Percentiles rank a stretch among this genome's conserved stretches.
Evolutionary conservation across 2,329 filamentous ascomycete genomes (phyloP).

Genomic region (Aspergillus floridensis): DNA sequence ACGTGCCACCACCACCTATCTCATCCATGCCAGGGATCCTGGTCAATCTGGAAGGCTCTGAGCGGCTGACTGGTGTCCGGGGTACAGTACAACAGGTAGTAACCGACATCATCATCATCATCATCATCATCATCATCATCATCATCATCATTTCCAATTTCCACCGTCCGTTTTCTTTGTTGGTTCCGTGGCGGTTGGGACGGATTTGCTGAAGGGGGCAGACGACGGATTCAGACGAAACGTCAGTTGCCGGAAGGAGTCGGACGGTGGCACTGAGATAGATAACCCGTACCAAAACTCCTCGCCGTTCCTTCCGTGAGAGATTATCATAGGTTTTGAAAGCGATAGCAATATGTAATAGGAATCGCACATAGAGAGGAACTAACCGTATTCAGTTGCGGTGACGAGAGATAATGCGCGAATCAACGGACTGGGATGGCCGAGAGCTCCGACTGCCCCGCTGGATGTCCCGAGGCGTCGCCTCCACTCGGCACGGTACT

Average conservation of each 20-base stretch:
- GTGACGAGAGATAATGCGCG: background rate
- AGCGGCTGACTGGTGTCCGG: background rate
- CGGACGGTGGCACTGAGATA: slow-evolving; percentile 5
- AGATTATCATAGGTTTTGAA: background rate
- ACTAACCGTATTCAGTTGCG: background rate
- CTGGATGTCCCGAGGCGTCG: background rate
- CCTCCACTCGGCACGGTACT: slow-evolving; percentile 25
- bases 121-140: slow-evolving; percentile 7
- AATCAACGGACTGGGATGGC: background rate
- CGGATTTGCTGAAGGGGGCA: background rate
- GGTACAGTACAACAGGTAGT: slow-evolving; percentile 4
- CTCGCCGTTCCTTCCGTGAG: background rate
- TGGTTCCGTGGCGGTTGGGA: background rate
- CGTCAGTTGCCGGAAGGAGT: slow-evolving; percentile 5
- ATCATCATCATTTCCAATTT: background rate
- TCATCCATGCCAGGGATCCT: slow-evolving; percentile 3
- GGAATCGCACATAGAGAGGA: background rate
- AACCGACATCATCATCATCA: slow-evolving; percentile 7
- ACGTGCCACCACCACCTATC: slow-evolving; percentile 15
- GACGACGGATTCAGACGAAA: slow-evolving; percentile 2
- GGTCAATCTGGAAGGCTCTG: slow-evolving; percentile 3
- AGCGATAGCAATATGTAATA: background rate
- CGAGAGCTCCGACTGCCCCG: slow-evolving; percentile 9
- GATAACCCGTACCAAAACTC: background rate
- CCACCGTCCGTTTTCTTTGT: background rate